phyloP scores from a whole-genome alignment of 495 filamentous ascomycete species.

The Aspergillus nanangensis region DNA sequence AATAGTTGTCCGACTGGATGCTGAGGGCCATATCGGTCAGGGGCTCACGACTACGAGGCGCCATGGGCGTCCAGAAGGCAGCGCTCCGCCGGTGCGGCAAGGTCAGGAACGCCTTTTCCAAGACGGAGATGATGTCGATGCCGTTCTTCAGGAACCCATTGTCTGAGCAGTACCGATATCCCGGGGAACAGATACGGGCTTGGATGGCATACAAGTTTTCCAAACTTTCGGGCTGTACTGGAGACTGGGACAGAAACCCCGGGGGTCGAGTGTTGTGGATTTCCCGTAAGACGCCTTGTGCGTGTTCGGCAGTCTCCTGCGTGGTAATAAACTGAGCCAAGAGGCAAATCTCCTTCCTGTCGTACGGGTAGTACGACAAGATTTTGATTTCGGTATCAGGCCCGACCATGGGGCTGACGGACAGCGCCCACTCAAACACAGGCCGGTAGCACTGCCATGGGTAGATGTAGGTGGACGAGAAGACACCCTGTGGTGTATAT shows the following conservation, averaged over 20 bases:
- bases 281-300: conserved; percentile 22
- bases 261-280: conserved; percentile 32
- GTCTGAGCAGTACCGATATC: conserved; percentile 43
- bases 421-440: conserved; percentile 39
- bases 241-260: conserved; percentile 22
- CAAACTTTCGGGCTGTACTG: conserved; percentile 35
- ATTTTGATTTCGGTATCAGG: conserved; percentile 38
- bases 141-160: conserved; percentile 45
- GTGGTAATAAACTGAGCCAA: conserved; percentile 40
- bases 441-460: conserved; percentile 32
- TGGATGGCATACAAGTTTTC: conserved; percentile 37
- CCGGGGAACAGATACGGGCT: conserved; percentile 31
- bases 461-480: conserved; percentile 41
- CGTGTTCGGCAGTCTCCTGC: conserved; percentile 27
- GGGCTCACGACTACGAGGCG: conserved; percentile 32
- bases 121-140: conserved; percentile 31
- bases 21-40: conserved; percentile 46
- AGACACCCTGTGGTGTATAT: conserved; percentile 23
- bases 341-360: conserved; percentile 21
- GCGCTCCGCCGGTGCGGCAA: conserved; percentile 36
- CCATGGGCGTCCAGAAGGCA: conserved; percentile 46
- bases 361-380: conserved; percentile 26
- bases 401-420: conserved; percentile 32
- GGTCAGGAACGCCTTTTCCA: conserved; percentile 40
- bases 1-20: conserved; percentile 51